phyloP scores from a whole-genome alignment of 2,329 filamentous ascomycete species.

The Trichothecium roseum region DNA sequence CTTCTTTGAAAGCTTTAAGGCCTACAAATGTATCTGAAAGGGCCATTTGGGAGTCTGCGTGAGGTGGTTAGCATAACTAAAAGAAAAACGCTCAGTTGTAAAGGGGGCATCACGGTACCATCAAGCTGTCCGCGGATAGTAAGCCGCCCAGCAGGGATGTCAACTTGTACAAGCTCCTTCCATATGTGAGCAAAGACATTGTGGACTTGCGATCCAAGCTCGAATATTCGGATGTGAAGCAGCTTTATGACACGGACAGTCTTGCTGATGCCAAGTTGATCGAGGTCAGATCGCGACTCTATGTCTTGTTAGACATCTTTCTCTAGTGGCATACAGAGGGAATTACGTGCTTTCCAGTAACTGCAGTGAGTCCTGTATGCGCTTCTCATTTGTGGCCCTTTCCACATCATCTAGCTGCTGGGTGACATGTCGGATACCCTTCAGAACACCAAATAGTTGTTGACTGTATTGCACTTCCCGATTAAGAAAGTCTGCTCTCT shows the following conservation, averaged over 20 bases:
- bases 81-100: no score
- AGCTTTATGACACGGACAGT: constrained; percentile 54
- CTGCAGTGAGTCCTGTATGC: constrained; percentile 45
- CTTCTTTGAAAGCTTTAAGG: constrained; percentile 48
- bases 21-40: constrained; percentile 44
- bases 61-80: constrained; percentile 10
- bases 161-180: constrained; percentile 54
- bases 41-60: constrained; percentile 37
- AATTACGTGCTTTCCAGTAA: constrained; percentile 41
- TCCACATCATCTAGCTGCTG: constrained; percentile 54
- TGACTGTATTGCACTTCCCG: constrained; percentile 49
- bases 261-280: constrained; percentile 48
- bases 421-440: constrained; percentile 45
- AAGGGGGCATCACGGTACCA: constrained; percentile 29
- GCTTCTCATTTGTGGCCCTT: constrained; percentile 38
- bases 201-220: constrained; percentile 56
- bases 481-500: constrained; percentile 44
- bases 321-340: background rate
- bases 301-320: constrained; percentile 8
- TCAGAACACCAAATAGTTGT: constrained; percentile 41
- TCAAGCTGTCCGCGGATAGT: constrained; percentile 41
- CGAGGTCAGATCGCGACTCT: constrained; percentile 49
- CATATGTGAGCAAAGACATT: constrained; percentile 61
- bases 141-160: constrained; percentile 44
- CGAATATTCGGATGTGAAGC: constrained; percentile 52